Percentiles rank a stretch among this genome's conserved stretches.
Evolutionary conservation across 805 yeast genomes (phyloP).

Genomic region (Yamadazyma tumulicola): DNA sequence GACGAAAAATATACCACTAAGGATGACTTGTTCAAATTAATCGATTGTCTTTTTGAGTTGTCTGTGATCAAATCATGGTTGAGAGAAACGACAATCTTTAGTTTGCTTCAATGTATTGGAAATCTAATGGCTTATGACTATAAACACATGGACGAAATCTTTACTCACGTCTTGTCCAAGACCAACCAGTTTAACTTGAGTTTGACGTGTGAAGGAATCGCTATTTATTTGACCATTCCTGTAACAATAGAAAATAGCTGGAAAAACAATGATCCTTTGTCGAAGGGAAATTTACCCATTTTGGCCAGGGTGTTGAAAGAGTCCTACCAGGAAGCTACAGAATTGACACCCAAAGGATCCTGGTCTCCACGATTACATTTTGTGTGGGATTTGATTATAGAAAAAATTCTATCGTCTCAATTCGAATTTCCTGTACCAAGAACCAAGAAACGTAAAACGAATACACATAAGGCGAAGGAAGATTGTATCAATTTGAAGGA

Average conservation of each 20-base stretch:
- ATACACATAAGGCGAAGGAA: slow-evolving; percentile 18
- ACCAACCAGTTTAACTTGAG: slow-evolving; percentile 54
- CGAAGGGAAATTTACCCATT: slow-evolving; percentile 60
- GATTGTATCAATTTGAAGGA: slow-evolving; percentile 45
- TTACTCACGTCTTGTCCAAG: slow-evolving; percentile 21
- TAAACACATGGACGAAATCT: slow-evolving; percentile 16
- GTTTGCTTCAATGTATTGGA: slow-evolving; percentile 52
- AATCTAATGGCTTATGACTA: slow-evolving; percentile 2
- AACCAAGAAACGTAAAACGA: slow-evolving; percentile 16
- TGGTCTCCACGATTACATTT: slow-evolving; percentile 78
- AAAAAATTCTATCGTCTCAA: slow-evolving; percentile 30
- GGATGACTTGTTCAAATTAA: slow-evolving; percentile 28
- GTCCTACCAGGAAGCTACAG: slow-evolving; percentile 39
- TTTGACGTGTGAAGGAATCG: slow-evolving; percentile 75
- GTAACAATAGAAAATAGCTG: slow-evolving; percentile 36
- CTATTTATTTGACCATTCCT: slow-evolving; percentile 48
- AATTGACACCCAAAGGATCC: slow-evolving; percentile 48
- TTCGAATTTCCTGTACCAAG: slow-evolving; percentile 20
- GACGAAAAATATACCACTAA: slow-evolving; percentile 13
- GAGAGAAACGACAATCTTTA: slow-evolving; percentile 73
- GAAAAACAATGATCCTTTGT: slow-evolving; percentile 71
- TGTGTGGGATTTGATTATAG: slow-evolving; percentile 65
- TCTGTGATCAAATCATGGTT: slow-evolving; percentile 76
- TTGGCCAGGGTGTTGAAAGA: slow-evolving; percentile 66
- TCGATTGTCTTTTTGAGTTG: slow-evolving; percentile 50